Evolutionary conservation across 306 rosid genomes (phyloP).

Genomic region (Trifolium repens): DNA sequence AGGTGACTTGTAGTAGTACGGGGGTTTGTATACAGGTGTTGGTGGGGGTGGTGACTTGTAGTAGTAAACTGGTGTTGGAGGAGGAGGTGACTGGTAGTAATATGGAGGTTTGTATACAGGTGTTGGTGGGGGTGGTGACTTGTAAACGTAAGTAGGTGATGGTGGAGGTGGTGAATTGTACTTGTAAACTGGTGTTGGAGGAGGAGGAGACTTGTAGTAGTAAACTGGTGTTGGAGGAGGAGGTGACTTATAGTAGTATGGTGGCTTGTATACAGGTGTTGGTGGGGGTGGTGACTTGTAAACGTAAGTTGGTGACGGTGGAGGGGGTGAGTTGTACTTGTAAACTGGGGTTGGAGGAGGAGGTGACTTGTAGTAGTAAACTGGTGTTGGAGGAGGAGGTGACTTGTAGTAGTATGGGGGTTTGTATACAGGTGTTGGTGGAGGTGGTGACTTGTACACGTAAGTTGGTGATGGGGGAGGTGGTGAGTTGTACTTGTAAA

Average conservation of each 20-base stretch:
- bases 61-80: neutral
- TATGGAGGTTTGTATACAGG: neutral
- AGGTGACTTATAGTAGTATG: conserved; percentile 48
- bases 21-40: neutral
- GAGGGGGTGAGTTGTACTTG: neutral
- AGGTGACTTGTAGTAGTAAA: conserved; percentile 10
- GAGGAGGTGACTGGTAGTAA: neutral
- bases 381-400: conserved; percentile 45
- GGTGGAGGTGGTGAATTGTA: conserved; percentile 17
- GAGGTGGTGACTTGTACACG: conserved; percentile 41
- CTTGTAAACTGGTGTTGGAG: conserved; percentile 34
- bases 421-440: conserved; percentile 35
- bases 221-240: conserved; percentile 45
- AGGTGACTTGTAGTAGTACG: conserved; percentile 16
- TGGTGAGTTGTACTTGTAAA: conserved; percentile 10
- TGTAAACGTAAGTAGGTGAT: neutral
- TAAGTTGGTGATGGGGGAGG: neutral
- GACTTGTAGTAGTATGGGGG: conserved; percentile 12
- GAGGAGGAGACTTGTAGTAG: conserved; percentile 31
- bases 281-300: conserved; percentile 53
- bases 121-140: conserved; percentile 49
- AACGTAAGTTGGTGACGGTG: neutral
- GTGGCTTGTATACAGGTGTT: conserved; percentile 19
- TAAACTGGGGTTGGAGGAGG: neutral
- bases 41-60: conserved; percentile 45